Base-by-base conservation (phyloP, 2,329 filamentous ascomycete genomes). In the Cadophora sp. region DNA sequence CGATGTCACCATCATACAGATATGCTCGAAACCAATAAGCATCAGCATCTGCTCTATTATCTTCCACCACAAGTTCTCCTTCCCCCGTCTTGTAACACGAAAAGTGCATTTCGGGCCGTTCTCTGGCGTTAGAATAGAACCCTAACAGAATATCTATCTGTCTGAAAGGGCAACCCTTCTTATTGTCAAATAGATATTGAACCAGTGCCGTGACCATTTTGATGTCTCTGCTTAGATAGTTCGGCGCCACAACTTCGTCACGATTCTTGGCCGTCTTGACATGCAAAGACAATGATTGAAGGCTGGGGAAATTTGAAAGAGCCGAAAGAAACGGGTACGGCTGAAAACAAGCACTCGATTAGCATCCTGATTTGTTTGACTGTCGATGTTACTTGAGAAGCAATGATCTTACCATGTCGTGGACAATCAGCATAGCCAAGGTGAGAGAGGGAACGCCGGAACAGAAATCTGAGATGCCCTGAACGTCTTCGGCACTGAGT, bases 21-120 rank as follows among this genome's bases (percentile, higher is more conserved):
- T 55, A 36, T 4, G 14, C 27, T 11, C 27, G 50, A 36, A 55
- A 55, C 16, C 16, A 36, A 1, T 6, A 8, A 36, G 50, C 18
- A 36, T 55, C 33, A 24, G 22, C 55, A 11, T 45, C 55, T 11
- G 13, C 18, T 24, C 55, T 27, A 59, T 59, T 59, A 24, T 59
- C 55, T n/a, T 59, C 36, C n/a, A 59, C 36, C 16, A 14, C 33
- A 33, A 59, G 16, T 18, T 20, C 14, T 43, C 36, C 55, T 5
- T 11, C 18, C 14, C n/a, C 7, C 20, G 50, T 33, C 7, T n/a
- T 55, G 30, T 11, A n/a, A n/a, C 30, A 55, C 20, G 18, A 55
- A 18, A 36, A 55, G 1, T n/a, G 13, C 50, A 55, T 5, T 8
- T 30, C 27, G 3, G 50, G 50, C 13, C 50, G 27, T 14, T 55